phyloP scores from a whole-genome alignment of 1,284 basidiomycete species.

The Microbotryum violaceum region DNA sequence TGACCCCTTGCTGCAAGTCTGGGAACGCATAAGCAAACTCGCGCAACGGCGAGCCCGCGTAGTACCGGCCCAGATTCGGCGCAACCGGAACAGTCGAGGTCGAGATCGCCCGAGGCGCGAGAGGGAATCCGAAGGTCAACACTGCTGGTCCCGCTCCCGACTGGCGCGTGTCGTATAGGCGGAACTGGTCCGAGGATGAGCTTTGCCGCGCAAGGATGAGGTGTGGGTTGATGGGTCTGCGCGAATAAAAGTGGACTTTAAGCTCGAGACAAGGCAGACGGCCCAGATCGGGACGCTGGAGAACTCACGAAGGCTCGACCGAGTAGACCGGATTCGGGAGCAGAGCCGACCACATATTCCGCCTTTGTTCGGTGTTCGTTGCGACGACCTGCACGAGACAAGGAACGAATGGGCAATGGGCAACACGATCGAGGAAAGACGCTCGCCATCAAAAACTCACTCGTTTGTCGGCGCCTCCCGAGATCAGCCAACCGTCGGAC shows the following conservation, averaged over 20 bases:
- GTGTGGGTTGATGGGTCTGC: conserved; percentile 16
- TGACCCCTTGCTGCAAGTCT: conserved; percentile 18
- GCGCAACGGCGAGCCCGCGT: conserved; percentile 9
- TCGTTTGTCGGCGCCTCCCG: conserved; percentile 23
- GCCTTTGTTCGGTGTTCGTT: conserved; percentile 9
- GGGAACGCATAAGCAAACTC: conserved; percentile 21
- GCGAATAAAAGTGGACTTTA: no score
- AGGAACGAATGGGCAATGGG: neutral
- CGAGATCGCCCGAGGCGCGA: conserved; percentile 3
- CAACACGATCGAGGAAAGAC: neutral
- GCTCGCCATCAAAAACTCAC: neutral
- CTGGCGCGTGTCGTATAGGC: conserved; percentile 14
- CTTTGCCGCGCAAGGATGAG: conserved; percentile 17
- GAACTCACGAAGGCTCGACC: conserved; percentile 14
- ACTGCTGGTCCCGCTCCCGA: neutral
- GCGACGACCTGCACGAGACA: conserved; percentile 8
- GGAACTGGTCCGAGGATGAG: conserved; percentile 14
- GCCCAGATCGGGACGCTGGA: neutral
- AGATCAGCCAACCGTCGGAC: conserved; percentile 9
- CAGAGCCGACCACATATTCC: conserved; percentile 14
- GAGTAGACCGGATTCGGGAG: conserved; percentile 11
- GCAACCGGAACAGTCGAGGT: neutral
- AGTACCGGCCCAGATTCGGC: conserved; percentile 24
- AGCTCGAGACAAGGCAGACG: neutral
- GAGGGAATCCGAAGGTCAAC: conserved; percentile 17